Percentiles rank a stretch among this genome's conserved stretches.
phyloP scores from a whole-genome alignment of 371 early-diverging fungal species.

The Globomyces sp. region DNA sequence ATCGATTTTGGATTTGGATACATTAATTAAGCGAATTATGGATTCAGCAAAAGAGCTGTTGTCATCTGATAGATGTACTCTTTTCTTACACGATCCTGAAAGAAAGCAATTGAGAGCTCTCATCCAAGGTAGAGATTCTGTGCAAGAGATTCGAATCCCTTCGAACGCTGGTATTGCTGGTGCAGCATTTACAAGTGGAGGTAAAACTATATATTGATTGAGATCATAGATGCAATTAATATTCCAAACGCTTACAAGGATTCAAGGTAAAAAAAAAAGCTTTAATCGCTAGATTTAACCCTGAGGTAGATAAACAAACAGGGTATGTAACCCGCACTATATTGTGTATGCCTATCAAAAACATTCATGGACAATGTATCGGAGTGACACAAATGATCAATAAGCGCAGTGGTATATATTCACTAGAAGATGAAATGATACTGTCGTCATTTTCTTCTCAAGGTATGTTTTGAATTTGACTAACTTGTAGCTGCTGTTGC shows the following conservation, averaged over 20 bases:
- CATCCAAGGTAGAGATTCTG: conserved; percentile 37
- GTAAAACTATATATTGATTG: conserved; percentile 16
- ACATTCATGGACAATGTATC: conserved; percentile 37
- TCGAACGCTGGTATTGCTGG: conserved; percentile 45
- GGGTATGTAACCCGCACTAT: conserved; percentile 45
- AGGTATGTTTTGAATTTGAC: conserved; percentile 23
- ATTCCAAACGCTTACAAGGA: conserved; percentile 47
- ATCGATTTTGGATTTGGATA: conserved; percentile 38
- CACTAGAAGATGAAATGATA: conserved; percentile 41
- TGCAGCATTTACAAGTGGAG: conserved; percentile 37
- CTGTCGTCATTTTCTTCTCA: conserved; percentile 47
- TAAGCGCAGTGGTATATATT: conserved; percentile 34
- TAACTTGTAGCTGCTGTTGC: conserved; percentile 42
- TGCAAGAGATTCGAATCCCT: conserved; percentile 43
- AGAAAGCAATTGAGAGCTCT: conserved; percentile 35
- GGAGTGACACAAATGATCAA: conserved; percentile 53
- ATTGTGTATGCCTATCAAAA: conserved; percentile 48
- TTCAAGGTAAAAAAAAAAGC: conserved; percentile 19
- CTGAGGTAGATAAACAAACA: conserved; percentile 43
- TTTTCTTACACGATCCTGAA: conserved; percentile 38
- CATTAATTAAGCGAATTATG: conserved; percentile 45
- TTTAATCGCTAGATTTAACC: conserved; percentile 33
- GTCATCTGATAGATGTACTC: conserved; percentile 40
- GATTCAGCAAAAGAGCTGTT: conserved; percentile 45
- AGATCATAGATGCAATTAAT: conserved; percentile 34